Conservation (phyloP, 768 basidiomycete species). For the Suillus sp. region DNA sequence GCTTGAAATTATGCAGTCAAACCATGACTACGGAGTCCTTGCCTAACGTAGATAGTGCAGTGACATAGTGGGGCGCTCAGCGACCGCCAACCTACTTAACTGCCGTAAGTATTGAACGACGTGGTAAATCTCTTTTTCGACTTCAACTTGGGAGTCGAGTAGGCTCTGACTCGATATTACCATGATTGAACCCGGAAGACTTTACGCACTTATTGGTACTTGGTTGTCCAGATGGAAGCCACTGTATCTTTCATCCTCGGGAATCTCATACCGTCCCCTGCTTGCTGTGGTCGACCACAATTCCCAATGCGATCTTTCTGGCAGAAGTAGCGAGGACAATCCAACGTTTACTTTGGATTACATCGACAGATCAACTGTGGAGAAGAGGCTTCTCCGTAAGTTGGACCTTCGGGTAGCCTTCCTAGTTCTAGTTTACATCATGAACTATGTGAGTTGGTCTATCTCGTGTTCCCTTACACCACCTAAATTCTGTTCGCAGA, state of each 20-base stretch:
- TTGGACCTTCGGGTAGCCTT: conserved; percentile 46
- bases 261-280: neutral
- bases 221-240: neutral
- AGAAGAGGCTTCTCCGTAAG: conserved; percentile 45
- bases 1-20: no score
- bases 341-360: conserved; percentile 1
- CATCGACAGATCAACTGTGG: conserved; percentile 40
- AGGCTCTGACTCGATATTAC: neutral
- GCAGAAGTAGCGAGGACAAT: neutral
- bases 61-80: no score
- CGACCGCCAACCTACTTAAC: neutral
- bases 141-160: neutral
- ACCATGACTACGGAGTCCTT: no score
- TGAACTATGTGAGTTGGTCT: conserved; percentile 44
- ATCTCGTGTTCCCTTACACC: neutral
- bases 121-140: neutral
- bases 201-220: neutral
- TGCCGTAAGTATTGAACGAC: neutral
- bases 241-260: neutral
- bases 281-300: neutral
- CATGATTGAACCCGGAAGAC: neutral
- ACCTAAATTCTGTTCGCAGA: conserved; percentile 33
- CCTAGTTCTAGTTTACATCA: conserved; percentile 46
- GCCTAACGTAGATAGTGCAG: no score
- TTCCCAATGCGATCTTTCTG: neutral